phyloP scores from a whole-genome alignment of 176 grass and related monocot genomes.

The Luzula sylvatica region DNA sequence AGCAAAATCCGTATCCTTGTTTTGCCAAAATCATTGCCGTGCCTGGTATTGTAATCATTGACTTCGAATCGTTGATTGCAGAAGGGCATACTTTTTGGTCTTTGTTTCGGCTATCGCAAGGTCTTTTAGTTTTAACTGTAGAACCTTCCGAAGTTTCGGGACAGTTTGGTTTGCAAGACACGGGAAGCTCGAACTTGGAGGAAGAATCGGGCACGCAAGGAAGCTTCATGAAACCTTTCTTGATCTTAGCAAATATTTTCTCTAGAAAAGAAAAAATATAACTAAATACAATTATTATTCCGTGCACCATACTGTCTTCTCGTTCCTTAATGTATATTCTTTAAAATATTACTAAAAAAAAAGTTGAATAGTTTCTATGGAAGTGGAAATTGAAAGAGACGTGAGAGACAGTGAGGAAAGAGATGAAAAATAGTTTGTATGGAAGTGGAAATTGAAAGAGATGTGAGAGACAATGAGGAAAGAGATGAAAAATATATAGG shows the following conservation, averaged over 20 bases:
- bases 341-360: too few relatives aligned
- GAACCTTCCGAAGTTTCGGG: not conserved
- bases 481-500: too few relatives aligned
- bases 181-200: not conserved
- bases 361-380: too few relatives aligned
- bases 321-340: too few relatives aligned
- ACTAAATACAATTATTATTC: constrained; percentile 10
- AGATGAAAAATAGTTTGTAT: too few relatives aligned
- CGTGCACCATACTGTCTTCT: not conserved
- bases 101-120: not conserved
- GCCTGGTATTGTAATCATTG: constrained; percentile 37
- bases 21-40: constrained; percentile 23
- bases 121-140: not conserved
- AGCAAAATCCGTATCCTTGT: constrained; percentile 37
- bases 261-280: constrained; percentile 14
- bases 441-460: too few relatives aligned
- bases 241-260: constrained; percentile 9
- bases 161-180: not conserved
- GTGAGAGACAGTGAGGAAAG: too few relatives aligned
- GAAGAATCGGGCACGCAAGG: not conserved
- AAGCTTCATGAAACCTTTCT: constrained; percentile 11
- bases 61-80: not conserved
- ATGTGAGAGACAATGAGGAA: too few relatives aligned
- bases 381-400: too few relatives aligned
- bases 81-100: not conserved